Conservation (phyloP, 768 basidiomycete genomes). For the Rhodotorula taiwanensis region DNA sequence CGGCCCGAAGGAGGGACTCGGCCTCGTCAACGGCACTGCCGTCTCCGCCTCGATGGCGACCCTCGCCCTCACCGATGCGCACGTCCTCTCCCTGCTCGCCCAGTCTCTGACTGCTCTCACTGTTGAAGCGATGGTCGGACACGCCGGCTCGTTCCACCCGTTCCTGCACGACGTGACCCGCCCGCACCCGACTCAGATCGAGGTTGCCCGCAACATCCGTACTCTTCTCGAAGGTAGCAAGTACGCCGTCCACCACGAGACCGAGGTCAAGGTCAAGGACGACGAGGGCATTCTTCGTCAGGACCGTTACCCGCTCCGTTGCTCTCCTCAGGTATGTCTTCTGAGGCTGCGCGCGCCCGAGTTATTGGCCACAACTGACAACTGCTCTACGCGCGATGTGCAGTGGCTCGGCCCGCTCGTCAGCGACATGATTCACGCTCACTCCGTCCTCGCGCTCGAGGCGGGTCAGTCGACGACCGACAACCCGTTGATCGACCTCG, state of each 20-base stretch:
- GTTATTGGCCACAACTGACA: slow-evolving; percentile 8
- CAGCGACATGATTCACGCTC: slow-evolving; percentile 64
- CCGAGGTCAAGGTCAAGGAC: slow-evolving; percentile 64
- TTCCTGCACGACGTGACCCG: slow-evolving; percentile 68
- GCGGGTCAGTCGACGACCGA: slow-evolving; percentile 77
- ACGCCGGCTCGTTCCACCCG: slow-evolving; percentile 42
- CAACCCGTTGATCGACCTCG: slow-evolving; percentile 71
- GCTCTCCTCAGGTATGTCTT: slow-evolving; percentile 14
- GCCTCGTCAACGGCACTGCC: slow-evolving; percentile 54
- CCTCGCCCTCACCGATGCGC: slow-evolving; percentile 65
- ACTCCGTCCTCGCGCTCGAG: slow-evolving; percentile 62
- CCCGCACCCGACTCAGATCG: slow-evolving; percentile 80
- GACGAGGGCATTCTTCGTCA: slow-evolving; percentile 70
- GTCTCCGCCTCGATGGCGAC: slow-evolving; percentile 60
- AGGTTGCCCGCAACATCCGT: slow-evolving; percentile 64
- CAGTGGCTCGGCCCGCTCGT: slow-evolving; percentile 83
- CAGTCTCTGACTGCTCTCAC: slow-evolving; percentile 76
- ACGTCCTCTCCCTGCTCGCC: slow-evolving; percentile 46
- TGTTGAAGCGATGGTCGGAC: slow-evolving; percentile 69
- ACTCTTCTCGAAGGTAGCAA: slow-evolving; percentile 62
- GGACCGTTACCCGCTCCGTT: slow-evolving; percentile 59
- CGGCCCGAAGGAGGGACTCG: slow-evolving; percentile 45
- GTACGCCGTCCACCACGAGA: slow-evolving; percentile 63
- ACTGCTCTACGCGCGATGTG: slow-evolving; percentile 54
- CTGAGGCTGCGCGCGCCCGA: neutral